Evolutionary conservation across 176 grass and related monocot species (phyloP).

Genomic region (Ampelocalamus luodianensis): DNA sequence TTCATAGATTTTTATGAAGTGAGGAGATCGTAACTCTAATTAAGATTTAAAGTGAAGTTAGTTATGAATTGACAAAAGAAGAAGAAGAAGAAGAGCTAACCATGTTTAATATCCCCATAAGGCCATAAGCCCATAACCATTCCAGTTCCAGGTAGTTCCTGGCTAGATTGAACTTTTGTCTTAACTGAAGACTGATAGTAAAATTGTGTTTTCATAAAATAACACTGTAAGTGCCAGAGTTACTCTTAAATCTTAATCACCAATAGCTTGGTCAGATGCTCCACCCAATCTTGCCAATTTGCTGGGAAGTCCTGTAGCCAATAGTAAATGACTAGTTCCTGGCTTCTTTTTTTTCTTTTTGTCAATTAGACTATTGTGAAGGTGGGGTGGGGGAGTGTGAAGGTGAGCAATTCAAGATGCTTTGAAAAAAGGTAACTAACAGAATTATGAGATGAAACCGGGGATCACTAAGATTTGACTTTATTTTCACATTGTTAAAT

Average conservation of each 20-base stretch:
- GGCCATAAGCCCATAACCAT: neutral
- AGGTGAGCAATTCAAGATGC: neutral
- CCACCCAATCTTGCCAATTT: neutral
- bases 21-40: too few species aligned
- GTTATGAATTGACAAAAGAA: conserved; percentile 27
- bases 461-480: conserved; percentile 3
- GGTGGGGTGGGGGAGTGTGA: neutral
- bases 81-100: neutral
- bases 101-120: neutral
- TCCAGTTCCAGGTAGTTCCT: conserved; percentile 8
- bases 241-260: neutral
- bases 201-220: conserved; percentile 30
- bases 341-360: neutral
- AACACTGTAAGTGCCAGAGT: conserved; percentile 6
- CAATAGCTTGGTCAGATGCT: neutral
- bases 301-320: neutral
- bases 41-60: neutral
- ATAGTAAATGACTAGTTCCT: conserved; percentile 21
- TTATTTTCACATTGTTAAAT: neutral
- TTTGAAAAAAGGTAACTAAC: conserved; percentile 2
- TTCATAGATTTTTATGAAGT: neutral
- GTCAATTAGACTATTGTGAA: neutral
- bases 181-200: neutral
- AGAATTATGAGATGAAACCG: conserved; percentile 8
- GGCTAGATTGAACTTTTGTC: neutral